Evolutionary conservation across 1,284 basidiomycete species (phyloP).

Genomic region (Cryptococcus sp.): DNA sequence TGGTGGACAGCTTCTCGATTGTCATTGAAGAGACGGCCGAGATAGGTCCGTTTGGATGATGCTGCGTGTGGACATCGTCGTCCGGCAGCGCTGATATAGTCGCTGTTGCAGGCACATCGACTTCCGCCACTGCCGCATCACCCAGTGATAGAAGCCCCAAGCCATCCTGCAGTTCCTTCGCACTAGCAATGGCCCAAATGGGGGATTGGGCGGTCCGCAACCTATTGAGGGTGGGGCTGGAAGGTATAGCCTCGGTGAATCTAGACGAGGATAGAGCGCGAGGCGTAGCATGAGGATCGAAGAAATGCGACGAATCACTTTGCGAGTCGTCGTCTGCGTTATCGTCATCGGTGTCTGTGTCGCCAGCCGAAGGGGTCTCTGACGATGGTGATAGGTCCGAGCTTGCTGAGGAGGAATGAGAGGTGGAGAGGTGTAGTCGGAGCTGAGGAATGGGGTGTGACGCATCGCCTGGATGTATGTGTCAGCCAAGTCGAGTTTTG

Average conservation of each 20-base stretch:
- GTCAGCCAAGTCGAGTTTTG: not conserved
- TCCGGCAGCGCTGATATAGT: too few species aligned
- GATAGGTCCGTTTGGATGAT: not conserved
- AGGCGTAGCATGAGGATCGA: constrained; percentile 4
- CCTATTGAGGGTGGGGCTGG: constrained; percentile 37
- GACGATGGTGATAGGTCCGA: constrained; percentile 20
- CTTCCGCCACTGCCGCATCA: constrained; percentile 26
- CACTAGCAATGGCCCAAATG: constrained; percentile 49
- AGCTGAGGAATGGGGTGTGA: constrained; percentile 48
- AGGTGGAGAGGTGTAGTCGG: constrained; percentile 38
- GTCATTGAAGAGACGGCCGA: too few species aligned
- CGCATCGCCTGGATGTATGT: constrained; percentile 35
- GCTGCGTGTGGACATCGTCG: not conserved
- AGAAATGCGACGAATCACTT: not conserved
- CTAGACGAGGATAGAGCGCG: constrained; percentile 9
- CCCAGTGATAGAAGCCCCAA: constrained; percentile 41
- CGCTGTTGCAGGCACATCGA: constrained; percentile 2
- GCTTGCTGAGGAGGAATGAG: constrained; percentile 9
- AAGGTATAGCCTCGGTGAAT: constrained; percentile 31
- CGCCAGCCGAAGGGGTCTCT: constrained; percentile 15
- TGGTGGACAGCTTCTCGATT: not conserved
- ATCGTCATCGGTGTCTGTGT: constrained; percentile 23
- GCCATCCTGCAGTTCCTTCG: constrained; percentile 20
- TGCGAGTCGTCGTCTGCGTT: constrained; percentile 35
- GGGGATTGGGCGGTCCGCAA: constrained; percentile 42